These are phyloP conservation scores for Lentinus brumalis DNA, from an alignment of 768 basidiomycete genomes.

Conservation along the genomic window DNA sequence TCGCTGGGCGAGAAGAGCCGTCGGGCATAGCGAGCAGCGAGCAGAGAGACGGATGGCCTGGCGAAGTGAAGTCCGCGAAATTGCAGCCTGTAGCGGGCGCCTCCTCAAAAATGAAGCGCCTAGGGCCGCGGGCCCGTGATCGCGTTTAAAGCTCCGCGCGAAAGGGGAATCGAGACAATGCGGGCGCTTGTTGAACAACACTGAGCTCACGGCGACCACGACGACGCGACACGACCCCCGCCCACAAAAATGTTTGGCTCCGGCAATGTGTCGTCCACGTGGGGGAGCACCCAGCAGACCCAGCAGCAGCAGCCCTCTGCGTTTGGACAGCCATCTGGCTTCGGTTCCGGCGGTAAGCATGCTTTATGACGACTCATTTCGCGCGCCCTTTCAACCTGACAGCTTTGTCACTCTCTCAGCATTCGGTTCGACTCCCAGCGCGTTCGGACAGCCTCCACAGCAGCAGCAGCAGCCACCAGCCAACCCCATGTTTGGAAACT, in stretches of 20 bases:
- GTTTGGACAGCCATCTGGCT: conserved; percentile 72
- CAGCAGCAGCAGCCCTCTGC: conserved; percentile 59
- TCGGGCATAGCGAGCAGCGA: conserved; percentile 49
- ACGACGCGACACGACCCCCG: conserved; percentile 10
- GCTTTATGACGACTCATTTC: conserved; percentile 30
- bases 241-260: conserved; percentile 59
- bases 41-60: not conserved
- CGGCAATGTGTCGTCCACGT: conserved; percentile 55
- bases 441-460: conserved; percentile 56
- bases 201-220: conserved; percentile 18
- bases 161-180: conserved; percentile 9
- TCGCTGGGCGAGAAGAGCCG: conserved; percentile 35
- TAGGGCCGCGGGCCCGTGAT: not conserved
- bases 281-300: conserved; percentile 68
- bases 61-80: not conserved
- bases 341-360: conserved; percentile 67
- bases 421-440: conserved; percentile 38
- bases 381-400: conserved; percentile 19
- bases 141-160: conserved; percentile 19
- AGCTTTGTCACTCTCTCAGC: conserved; percentile 19
- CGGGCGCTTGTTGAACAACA: conserved; percentile 5
- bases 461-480: conserved; percentile 44
- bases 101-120: conserved; percentile 15
- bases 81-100: conserved; percentile 13
- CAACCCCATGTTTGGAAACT: conserved; percentile 82